phyloP scores from a whole-genome alignment of 2,329 filamentous ascomycete species.

The Chrysoporthe deuterocubensis region DNA sequence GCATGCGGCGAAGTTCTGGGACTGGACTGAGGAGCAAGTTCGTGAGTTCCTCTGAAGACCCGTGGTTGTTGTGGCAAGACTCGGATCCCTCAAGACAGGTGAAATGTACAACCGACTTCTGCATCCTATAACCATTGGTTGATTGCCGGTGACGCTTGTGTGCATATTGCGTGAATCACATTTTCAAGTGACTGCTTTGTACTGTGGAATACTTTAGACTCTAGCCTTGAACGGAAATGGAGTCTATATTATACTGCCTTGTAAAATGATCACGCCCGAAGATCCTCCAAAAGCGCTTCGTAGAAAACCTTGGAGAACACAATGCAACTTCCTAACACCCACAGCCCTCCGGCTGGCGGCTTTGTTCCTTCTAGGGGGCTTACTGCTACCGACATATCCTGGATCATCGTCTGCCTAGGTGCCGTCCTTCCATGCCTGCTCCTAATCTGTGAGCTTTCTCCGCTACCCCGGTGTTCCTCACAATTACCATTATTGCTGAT shows the following conservation, averaged over 20 bases:
- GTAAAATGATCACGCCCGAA: too few relatives aligned
- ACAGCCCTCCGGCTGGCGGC: neutral
- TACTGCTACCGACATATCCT: neutral
- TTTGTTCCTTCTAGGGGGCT: neutral
- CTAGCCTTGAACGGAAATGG: too few relatives aligned
- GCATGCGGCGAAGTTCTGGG: conserved; percentile 43
- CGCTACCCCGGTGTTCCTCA: neutral
- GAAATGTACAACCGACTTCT: neutral
- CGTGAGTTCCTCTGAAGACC: conserved; percentile 28
- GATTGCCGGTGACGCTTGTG: neutral
- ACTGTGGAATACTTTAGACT: too few relatives aligned
- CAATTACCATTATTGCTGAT: neutral
- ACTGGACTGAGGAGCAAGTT: conserved; percentile 46
- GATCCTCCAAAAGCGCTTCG: neutral
- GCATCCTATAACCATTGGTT: neutral
- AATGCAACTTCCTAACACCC: neutral
- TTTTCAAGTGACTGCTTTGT: too few relatives aligned
- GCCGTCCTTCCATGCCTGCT: neutral
- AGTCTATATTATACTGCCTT: too few relatives aligned
- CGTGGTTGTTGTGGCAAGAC: neutral
- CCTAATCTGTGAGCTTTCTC: neutral
- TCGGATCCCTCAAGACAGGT: neutral
- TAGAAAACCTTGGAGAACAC: neutral
- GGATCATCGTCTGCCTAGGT: neutral
- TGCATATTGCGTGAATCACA: neutral